Conservation (phyloP, 169 alveolate species). For the Eimeria brunetti region DNA sequence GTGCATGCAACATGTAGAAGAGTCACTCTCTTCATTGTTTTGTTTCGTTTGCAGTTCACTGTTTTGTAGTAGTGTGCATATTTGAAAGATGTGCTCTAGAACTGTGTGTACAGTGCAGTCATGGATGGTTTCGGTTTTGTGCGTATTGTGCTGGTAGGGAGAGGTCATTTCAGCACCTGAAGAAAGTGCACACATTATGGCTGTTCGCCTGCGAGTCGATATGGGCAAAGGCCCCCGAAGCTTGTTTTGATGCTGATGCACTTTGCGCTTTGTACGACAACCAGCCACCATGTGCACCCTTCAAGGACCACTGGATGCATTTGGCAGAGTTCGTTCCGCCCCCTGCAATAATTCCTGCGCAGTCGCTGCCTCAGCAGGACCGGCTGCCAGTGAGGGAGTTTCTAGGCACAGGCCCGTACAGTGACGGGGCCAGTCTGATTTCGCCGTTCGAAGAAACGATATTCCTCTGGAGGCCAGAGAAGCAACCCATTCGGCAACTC, state of each 20-base stretch:
- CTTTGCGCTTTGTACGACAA: conserved; percentile 91
- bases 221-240: conserved; percentile 87
- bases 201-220: conserved; percentile 94
- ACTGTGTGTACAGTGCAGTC: neutral
- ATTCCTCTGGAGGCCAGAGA: conserved; percentile 90
- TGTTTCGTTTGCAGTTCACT: neutral
- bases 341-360: conserved; percentile 44
- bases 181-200: conserved; percentile 93
- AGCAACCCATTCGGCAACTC: conserved; percentile 84
- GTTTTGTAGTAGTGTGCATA: neutral
- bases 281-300: conserved; percentile 92
- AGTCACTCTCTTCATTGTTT: neutral
- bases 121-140: neutral
- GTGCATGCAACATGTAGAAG: neutral
- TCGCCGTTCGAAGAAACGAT: conserved; percentile 89
- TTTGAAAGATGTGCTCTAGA: neutral
- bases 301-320: conserved; percentile 93
- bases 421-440: conserved; percentile 90
- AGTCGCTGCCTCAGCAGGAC: conserved; percentile 59
- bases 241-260: conserved; percentile 91
- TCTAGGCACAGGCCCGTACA: conserved; percentile 92
- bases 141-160: conserved; percentile 45
- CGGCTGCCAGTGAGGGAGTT: conserved; percentile 86
- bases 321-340: conserved; percentile 63
- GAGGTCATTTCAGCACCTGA: conserved; percentile 47